Evolutionary conservation across 768 basidiomycete species (phyloP).

Genomic region (Leccinellum rugosiceps): DNA sequence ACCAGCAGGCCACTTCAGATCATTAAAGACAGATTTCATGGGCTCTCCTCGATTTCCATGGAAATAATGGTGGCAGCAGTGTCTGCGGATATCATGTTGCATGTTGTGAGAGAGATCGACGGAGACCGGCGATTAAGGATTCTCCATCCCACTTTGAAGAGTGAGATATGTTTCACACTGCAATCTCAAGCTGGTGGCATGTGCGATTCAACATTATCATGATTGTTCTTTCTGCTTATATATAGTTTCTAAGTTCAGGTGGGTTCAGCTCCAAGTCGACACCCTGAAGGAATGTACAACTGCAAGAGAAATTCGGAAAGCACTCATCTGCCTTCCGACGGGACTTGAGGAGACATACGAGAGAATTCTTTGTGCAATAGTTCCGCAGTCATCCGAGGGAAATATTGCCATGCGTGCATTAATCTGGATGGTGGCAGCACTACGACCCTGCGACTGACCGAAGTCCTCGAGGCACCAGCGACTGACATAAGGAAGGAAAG

Average conservation of each 20-base stretch:
- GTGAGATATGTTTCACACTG: background rate
- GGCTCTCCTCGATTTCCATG: conserved; percentile 8
- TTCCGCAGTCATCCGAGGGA: background rate
- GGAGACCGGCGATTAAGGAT: background rate
- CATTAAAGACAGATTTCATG: conserved; percentile 1
- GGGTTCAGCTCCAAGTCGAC: conserved; percentile 19
- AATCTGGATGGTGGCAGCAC: conserved; percentile 13
- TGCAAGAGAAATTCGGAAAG: background rate
- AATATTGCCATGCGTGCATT: conserved; percentile 2
- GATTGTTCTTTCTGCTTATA: background rate
- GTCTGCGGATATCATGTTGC: conserved; percentile 7
- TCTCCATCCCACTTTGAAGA: background rate
- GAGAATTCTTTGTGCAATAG: conserved; percentile 10
- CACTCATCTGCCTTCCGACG: conserved; percentile 9
- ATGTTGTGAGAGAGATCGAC: conserved; percentile 5
- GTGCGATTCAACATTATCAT: background rate
- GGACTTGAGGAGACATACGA: conserved; percentile 19
- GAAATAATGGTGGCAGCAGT: background rate
- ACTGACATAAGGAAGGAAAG: conserved; percentile 5
- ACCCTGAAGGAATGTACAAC: conserved; percentile 4
- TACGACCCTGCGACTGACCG: conserved; percentile 5
- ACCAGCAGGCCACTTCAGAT: conserved; percentile 11
- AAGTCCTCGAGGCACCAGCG: conserved; percentile 10
- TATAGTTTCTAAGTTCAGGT: conserved; percentile 13
- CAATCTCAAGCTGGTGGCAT: conserved; percentile 10